Evolutionary conservation across 495 filamentous ascomycete species (phyloP).

Genomic region (Staphylotrichum tortipilum): DNA sequence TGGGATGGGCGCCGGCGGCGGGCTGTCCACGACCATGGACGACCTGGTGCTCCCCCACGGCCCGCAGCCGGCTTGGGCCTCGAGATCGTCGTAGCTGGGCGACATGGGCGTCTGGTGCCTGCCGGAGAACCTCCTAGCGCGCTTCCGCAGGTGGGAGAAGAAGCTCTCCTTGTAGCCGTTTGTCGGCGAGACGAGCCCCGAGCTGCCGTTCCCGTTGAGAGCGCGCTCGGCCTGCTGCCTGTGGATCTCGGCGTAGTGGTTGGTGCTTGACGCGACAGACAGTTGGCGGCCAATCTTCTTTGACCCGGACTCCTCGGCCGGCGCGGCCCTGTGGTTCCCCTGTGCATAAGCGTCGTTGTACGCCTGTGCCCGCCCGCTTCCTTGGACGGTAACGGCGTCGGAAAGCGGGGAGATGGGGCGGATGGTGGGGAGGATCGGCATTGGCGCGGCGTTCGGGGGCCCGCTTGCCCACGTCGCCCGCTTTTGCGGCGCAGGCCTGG

Average conservation of each 20-base stretch:
- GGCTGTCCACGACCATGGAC: slow-evolving; percentile 68
- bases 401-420: slow-evolving; percentile 89
- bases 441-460: slow-evolving; percentile 75
- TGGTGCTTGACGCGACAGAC: slow-evolving; percentile 87
- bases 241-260: slow-evolving; percentile 78
- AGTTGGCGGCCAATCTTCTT: slow-evolving; percentile 96
- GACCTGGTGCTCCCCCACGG: slow-evolving; percentile 80
- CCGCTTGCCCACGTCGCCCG: slow-evolving; percentile 82
- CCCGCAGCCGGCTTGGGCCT: slow-evolving; percentile 82
- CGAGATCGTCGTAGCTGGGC: slow-evolving; percentile 70
- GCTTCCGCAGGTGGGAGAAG: slow-evolving; percentile 94
- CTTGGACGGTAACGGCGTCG: slow-evolving; percentile 86
- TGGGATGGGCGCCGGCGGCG: slow-evolving; percentile 42
- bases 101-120: slow-evolving; percentile 71
- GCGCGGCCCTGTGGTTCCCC: slow-evolving; percentile 18
- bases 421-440: slow-evolving; percentile 96
- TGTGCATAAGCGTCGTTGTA: slow-evolving; percentile 40
- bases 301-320: slow-evolving; percentile 57
- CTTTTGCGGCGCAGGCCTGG: slow-evolving; percentile 56
- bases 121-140: slow-evolving; percentile 85
- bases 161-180: slow-evolving; percentile 83
- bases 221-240: slow-evolving; percentile 86
- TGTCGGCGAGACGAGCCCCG: slow-evolving; percentile 53
- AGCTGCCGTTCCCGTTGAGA: slow-evolving; percentile 77
- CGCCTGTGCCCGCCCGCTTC: slow-evolving; percentile 41